A percentile compares a stretch with the other conserved stretches of the same genome.
Evolutionary conservation across 2,329 filamentous ascomycete species (phyloP).

Genomic region (Didymosphaeria variabile): DNA sequence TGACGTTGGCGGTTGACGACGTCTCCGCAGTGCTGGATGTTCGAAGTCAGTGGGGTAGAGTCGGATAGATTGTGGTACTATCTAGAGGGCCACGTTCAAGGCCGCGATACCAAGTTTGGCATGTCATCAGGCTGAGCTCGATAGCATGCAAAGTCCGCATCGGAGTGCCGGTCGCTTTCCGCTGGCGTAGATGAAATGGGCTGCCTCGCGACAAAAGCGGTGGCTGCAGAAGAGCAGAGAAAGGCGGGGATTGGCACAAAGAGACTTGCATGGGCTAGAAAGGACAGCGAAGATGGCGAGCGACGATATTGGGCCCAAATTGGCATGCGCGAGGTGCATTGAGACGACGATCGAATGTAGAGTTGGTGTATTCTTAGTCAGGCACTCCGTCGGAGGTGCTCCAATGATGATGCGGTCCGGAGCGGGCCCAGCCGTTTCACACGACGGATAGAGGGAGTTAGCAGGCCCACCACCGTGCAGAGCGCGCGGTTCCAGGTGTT

Average conservation of each 20-base stretch:
- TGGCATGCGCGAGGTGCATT: neutral
- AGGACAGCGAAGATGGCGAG: neutral
- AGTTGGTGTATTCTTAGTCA: neutral
- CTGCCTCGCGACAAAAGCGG: slow-evolving; percentile 17
- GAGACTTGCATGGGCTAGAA: neutral
- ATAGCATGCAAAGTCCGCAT: slow-evolving; percentile 23
- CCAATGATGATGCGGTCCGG: neutral
- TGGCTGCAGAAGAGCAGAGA: slow-evolving; percentile 12
- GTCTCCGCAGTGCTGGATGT: slow-evolving; percentile 12
- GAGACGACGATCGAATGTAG: neutral
- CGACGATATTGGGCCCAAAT: neutral
- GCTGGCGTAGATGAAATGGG: slow-evolving; percentile 17
- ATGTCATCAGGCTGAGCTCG: slow-evolving; percentile 19
- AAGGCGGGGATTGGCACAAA: neutral
- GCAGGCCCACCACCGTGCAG: slow-evolving; percentile 1
- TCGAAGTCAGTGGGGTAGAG: slow-evolving; percentile 16
- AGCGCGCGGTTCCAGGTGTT: slow-evolving; percentile 14
- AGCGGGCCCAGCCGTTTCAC: slow-evolving; percentile 15
- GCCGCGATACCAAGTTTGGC: slow-evolving; percentile 9
- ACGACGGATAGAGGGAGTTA: neutral
- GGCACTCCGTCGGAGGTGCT: neutral
- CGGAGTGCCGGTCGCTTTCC: slow-evolving; percentile 11
- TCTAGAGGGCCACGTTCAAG: slow-evolving; percentile 13
- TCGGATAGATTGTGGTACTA: slow-evolving; percentile 21
- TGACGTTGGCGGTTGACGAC: slow-evolving; percentile 12